These are phyloP conservation scores for Carex kokanica DNA, from an alignment of 176 grass and related monocot genomes.

Conservation along the genomic window DNA sequence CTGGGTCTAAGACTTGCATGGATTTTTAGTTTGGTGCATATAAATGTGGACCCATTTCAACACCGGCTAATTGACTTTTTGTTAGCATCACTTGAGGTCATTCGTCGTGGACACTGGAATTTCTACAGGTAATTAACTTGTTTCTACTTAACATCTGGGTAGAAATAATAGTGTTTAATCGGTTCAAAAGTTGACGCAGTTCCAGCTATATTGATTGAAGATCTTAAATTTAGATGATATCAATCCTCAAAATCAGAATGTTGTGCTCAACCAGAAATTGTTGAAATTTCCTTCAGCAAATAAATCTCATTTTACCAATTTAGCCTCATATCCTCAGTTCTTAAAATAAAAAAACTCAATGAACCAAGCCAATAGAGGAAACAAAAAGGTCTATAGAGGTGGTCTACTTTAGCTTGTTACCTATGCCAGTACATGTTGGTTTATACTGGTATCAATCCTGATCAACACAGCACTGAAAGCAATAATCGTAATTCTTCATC, in stretches of 20 bases:
- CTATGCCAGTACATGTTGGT: neutral
- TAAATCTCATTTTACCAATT: neutral
- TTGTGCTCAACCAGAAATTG: neutral
- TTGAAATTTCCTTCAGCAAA: neutral
- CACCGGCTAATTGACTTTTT: conserved; percentile 37
- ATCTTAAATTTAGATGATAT: neutral
- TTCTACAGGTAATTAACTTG: conserved; percentile 34
- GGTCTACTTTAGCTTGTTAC: neutral
- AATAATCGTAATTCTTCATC: neutral
- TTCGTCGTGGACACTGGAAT: conserved; percentile 50
- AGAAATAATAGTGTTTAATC: neutral
- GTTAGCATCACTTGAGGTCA: conserved; percentile 43
- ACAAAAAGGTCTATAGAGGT: neutral
- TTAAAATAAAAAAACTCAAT: neutral
- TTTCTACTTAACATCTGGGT: neutral
- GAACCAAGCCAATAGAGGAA: neutral
- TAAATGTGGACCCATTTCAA: conserved; percentile 30
- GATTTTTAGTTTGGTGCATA: conserved; percentile 35
- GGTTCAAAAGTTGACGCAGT: neutral
- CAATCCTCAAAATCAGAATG: neutral
- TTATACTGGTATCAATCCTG: neutral
- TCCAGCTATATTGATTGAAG: neutral
- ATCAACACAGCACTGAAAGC: neutral
- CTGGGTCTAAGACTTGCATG: conserved; percentile 38
- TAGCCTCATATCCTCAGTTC: neutral